A percentile compares a stretch with the other conserved stretches of the same genome.
Conservation (phyloP, 2,329 filamentous ascomycete genomes). For the Monilinia vaccinii-corymbosi region DNA sequence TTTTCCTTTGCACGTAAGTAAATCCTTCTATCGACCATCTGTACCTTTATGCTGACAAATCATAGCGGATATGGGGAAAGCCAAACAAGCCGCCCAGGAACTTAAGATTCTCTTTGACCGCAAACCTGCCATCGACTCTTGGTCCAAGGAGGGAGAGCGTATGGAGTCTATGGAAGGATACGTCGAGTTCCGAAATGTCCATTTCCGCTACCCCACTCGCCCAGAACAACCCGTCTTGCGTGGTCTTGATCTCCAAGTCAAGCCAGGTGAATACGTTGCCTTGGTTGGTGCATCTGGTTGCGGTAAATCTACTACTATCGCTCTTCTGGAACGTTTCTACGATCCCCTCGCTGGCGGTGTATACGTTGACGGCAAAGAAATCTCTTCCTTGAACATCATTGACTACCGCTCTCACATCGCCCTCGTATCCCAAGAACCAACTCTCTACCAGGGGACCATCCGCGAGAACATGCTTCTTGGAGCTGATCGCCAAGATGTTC, state of each 20-base stretch:
- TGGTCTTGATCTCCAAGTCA: constrained; percentile 65
- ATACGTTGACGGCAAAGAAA: constrained; percentile 74
- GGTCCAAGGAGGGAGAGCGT: constrained; percentile 59
- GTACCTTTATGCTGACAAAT: constrained; percentile 12
- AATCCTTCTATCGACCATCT: background rate
- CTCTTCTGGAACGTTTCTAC: constrained; percentile 88
- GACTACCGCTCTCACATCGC: constrained; percentile 78
- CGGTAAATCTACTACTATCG: constrained; percentile 90
- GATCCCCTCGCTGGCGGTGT: constrained; percentile 75
- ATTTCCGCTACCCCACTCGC: constrained; percentile 88
- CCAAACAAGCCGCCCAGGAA: constrained; percentile 70
- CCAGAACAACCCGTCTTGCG: constrained; percentile 87
- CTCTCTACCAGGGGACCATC: constrained; percentile 87
- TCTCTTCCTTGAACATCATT: constrained; percentile 72
- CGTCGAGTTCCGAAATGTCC: constrained; percentile 85
- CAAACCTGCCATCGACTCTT: constrained; percentile 72
- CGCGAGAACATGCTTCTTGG: constrained; percentile 84
- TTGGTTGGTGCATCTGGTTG: constrained; percentile 91
- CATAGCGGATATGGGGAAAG: constrained; percentile 76
- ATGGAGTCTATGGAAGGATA: constrained; percentile 60
- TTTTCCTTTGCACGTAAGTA: constrained; percentile 66
- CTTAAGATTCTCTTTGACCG: constrained; percentile 80
- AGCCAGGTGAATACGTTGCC: constrained; percentile 75
- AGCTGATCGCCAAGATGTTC: constrained; percentile 53
- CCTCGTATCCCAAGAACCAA: constrained; percentile 89